Base-by-base conservation (phyloP, 1,284 basidiomycete species). In the Leccinum fallax region DNA sequence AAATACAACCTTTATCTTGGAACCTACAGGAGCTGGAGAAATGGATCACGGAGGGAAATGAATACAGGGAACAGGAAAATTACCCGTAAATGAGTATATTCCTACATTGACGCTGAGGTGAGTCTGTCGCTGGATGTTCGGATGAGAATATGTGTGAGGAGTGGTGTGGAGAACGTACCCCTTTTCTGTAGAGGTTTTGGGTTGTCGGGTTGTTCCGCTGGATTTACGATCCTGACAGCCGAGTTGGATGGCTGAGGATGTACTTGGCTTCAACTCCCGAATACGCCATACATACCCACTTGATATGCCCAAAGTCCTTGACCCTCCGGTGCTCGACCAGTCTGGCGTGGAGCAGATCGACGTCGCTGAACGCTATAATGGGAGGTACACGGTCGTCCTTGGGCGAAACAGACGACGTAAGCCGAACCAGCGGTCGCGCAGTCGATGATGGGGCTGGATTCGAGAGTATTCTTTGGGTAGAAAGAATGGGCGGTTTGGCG, bases 51-150 rank as follows among this genome's bases (percentile, higher is more conserved):
- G 46, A 43, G 34, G 53, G 55, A 52, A 66, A 32, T 10, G 38
- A 52, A 38, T 15, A 15, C 55, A 30, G 21, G 36, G 32, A 53
- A 16, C n/a, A 9, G 19, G 4, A 13, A 5, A 46, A 83, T 65
- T 73, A 93, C 93, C 93, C 93, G 72, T 94, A 91, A 67, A 95
- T 94, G 74, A 92, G 80, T 60, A 94, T 87, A 80, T 95, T 95
- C 73, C 90, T 86, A 78, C 93, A 95, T 72, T 94, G 88, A 55
- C 90, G 84, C 73, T 90, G 89, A 30, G 85, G 81, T 58, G 84
- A 80, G 76, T 90, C 89, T 89, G 69, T 58, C 51, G 53, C 38
- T 53, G 53, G 63, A 52, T 21, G 59, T 63, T 57, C 38, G 64
- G 53, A 57, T 64, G 66, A 52, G 62, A 34, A 54, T n/a, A n/a